Percentiles rank a stretch among this genome's conserved stretches.
Conservation (phyloP, 2,329 filamentous ascomycete species). For the Chrysoporthe austroafricana region DNA sequence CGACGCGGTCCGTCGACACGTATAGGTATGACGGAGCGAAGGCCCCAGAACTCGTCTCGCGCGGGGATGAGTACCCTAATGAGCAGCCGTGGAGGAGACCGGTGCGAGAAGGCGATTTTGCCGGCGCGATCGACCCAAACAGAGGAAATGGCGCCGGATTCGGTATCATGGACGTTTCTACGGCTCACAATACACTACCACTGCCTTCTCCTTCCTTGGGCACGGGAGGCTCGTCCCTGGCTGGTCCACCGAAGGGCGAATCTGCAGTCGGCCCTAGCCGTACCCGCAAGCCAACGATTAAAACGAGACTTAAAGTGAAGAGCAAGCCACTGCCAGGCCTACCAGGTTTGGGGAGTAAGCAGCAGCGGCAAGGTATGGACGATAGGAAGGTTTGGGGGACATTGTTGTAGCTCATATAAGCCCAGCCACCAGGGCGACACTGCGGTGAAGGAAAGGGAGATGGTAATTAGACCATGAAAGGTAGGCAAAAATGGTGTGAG, state of each 20-base stretch:
- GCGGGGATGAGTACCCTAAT: constrained; percentile 8
- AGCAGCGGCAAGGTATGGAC: constrained; percentile 5
- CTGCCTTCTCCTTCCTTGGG: neutral
- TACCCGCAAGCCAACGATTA: constrained; percentile 1
- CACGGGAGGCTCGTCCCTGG: neutral
- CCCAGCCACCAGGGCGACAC: neutral
- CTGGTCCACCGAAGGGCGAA: neutral
- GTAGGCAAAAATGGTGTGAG: neutral
- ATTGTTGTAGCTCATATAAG: constrained; percentile 21
- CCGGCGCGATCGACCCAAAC: constrained; percentile 23
- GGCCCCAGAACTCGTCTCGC: neutral
- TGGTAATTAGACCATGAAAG: neutral
- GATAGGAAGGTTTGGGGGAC: constrained; percentile 26
- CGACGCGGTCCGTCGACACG: no score
- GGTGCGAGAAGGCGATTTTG: constrained; percentile 25
- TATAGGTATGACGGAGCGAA: neutral
- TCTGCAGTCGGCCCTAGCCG: neutral
- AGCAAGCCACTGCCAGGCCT: constrained; percentile 23
- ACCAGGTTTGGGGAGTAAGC: constrained; percentile 24
- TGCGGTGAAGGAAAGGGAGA: no score
- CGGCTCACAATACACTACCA: neutral
- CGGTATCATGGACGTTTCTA: constrained; percentile 8
- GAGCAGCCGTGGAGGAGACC: constrained; percentile 28
- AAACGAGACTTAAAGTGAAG: constrained; percentile 11
- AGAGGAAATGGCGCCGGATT: constrained; percentile 27